Conservation (phyloP, 306 rosid genomes). For the Dalbergia oliveri region DNA sequence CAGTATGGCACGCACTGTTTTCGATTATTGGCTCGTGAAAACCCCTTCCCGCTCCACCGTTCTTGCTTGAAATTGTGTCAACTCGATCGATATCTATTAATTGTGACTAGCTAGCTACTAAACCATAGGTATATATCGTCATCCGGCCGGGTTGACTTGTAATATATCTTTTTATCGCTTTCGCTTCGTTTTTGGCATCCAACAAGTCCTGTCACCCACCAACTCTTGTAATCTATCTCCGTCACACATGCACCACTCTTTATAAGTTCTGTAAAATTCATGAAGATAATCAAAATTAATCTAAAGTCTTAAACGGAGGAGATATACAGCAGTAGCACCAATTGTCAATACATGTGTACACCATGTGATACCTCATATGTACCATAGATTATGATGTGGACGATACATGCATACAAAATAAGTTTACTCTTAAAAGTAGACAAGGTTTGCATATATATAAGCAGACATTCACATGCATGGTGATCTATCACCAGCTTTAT, state of each 20-base stretch:
- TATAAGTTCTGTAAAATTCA: constrained; percentile 7
- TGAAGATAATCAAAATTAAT: neutral
- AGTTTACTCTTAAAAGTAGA: neutral
- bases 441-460: neutral
- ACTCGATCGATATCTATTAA: neutral
- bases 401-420: neutral
- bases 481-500: constrained; percentile 43
- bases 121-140: constrained; percentile 44
- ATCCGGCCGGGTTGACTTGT: constrained; percentile 46
- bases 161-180: constrained; percentile 24
- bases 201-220: constrained; percentile 45
- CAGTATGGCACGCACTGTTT: constrained; percentile 49
- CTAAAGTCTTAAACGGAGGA: neutral
- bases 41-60: constrained; percentile 27
- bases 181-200: constrained; percentile 39
- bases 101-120: constrained; percentile 16
- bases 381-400: constrained; percentile 22
- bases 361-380: constrained; percentile 11
- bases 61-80: constrained; percentile 26
- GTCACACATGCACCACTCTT: neutral
- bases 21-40: constrained; percentile 43
- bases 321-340: constrained; percentile 6
- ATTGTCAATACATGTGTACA: constrained; percentile 17
- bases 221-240: constrained; percentile 25
- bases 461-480: constrained; percentile 43